Conservation (phyloP, 306 rosid genomes). For the Dryas octopetala region DNA sequence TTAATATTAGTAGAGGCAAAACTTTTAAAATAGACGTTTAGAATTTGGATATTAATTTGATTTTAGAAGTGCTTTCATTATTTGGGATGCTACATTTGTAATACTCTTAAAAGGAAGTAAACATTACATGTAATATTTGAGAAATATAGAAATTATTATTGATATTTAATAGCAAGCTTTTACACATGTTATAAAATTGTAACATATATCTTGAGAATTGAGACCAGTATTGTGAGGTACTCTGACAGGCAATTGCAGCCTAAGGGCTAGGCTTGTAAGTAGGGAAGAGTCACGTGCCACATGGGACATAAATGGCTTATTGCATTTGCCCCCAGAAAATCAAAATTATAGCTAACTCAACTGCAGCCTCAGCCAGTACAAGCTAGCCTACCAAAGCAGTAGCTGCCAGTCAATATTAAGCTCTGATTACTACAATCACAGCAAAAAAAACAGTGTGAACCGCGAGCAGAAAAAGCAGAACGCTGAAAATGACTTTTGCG, state of each 20-base stretch:
- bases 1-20: no score
- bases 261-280: conserved; percentile 15
- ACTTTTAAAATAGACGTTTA: no score
- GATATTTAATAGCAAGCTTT: no score
- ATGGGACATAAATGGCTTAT: conserved; percentile 14
- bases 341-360: not conserved
- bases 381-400: no score
- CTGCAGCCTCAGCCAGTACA: not conserved
- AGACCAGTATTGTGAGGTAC: not conserved
- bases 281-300: conserved; percentile 35
- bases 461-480: conserved; percentile 14
- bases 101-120: no score
- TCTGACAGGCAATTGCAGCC: not conserved
- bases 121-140: no score
- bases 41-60: no score
- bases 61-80: no score
- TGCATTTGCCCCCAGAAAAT: no score
- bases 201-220: not conserved
- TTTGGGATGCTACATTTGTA: no score
- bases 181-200: no score
- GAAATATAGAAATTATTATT: no score
- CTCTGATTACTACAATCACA: not conserved
- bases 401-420: not conserved
- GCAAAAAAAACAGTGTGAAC: not conserved
- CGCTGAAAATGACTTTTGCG: not conserved